Percentiles rank a stretch among this genome's conserved stretches.
Evolutionary conservation across 306 rosid genomes (phyloP).

Genomic region (Trichosanthes cucumerina): DNA sequence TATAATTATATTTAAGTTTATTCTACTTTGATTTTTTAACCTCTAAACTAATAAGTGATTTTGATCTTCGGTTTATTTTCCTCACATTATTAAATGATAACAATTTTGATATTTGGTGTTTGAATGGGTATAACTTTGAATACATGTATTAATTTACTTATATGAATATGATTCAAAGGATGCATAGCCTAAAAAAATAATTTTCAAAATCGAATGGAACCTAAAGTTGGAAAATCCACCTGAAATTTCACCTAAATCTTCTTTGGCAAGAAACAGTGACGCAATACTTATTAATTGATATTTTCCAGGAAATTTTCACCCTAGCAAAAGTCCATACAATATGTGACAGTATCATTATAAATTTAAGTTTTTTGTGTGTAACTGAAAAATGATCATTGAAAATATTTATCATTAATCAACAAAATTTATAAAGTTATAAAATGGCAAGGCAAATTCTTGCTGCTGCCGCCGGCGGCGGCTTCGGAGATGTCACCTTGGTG

Average conservation of each 20-base stretch:
- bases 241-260: neutral
- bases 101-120: too few relatives aligned
- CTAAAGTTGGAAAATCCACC: neutral
- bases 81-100: too few relatives aligned
- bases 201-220: too few relatives aligned
- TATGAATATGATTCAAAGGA: too few relatives aligned
- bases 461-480: neutral
- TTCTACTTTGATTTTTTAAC: too few relatives aligned
- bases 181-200: too few relatives aligned
- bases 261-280: neutral
- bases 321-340: too few relatives aligned
- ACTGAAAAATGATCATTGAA: neutral
- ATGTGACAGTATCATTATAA: neutral
- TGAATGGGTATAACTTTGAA: too few relatives aligned
- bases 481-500: neutral
- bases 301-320: neutral
- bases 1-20: too few relatives aligned
- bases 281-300: neutral
- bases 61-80: too few relatives aligned
- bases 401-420: neutral
- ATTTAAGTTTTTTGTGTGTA: neutral
- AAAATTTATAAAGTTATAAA: neutral
- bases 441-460: neutral
- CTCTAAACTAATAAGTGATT: too few relatives aligned
- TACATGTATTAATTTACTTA: too few relatives aligned